These are phyloP conservation scores for Aurantiochytrium sp. DNA, from an alignment of 108 stramenopile species.

Conservation along the genomic window DNA sequence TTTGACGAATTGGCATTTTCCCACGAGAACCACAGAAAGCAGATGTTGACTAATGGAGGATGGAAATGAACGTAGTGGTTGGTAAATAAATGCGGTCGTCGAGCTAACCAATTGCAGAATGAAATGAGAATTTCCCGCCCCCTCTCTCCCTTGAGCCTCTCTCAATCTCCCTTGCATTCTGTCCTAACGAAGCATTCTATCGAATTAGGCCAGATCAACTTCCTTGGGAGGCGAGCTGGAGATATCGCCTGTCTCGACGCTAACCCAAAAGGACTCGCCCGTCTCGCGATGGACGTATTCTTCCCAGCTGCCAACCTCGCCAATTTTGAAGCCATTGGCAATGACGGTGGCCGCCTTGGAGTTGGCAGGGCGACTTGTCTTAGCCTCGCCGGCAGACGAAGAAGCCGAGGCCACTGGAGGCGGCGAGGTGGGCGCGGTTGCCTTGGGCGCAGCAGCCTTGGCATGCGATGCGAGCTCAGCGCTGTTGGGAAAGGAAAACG, in stretches of 20 bases:
- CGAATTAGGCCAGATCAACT: background rate
- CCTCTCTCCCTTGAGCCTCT: too few species aligned
- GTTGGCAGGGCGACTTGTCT: background rate
- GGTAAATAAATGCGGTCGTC: too few species aligned
- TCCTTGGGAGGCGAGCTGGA: background rate
- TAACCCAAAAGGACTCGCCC: constrained; percentile 1
- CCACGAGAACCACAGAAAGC: too few species aligned
- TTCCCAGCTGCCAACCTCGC: background rate
- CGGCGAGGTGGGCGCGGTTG: background rate
- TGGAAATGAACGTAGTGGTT: too few species aligned
- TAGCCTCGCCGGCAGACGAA: background rate
- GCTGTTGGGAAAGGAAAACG: background rate
- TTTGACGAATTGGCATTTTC: too few species aligned
- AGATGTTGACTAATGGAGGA: too few species aligned
- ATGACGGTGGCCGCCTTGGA: background rate
- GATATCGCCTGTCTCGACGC: background rate
- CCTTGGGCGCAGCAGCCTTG: background rate
- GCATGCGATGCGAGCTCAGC: background rate
- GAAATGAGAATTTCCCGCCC: too few species aligned
- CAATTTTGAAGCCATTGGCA: constrained; percentile 6
- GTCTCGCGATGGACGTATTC: constrained; percentile 8
- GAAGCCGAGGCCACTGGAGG: background rate
- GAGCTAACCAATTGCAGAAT: too few species aligned
- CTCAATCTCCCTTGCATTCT: too few species aligned
- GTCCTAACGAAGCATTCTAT: background rate